phyloP scores from a whole-genome alignment of 768 basidiomycete species.

The Leccinum broughii region DNA sequence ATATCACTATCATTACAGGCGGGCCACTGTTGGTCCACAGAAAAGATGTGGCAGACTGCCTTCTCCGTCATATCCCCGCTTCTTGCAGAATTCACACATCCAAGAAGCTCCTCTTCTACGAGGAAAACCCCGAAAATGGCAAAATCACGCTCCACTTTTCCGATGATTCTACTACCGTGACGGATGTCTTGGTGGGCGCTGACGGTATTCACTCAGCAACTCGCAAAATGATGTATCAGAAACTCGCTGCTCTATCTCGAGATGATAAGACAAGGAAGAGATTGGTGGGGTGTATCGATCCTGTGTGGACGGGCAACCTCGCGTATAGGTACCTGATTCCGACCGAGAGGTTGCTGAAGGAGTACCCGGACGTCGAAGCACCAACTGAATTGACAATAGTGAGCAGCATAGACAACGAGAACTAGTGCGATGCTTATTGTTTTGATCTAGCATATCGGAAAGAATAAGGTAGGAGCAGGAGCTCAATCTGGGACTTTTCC shows the following conservation, averaged over 20 bases:
- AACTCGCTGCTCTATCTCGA: constrained; percentile 9
- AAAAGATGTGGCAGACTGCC: constrained; percentile 37
- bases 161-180: constrained; percentile 35
- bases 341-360: constrained; percentile 27
- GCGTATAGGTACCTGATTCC: constrained; percentile 42
- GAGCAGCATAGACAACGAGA: not conserved
- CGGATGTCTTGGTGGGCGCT: constrained; percentile 44
- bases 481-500: not conserved
- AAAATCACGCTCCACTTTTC: constrained; percentile 36
- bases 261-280: constrained; percentile 9
- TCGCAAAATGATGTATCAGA: constrained; percentile 28
- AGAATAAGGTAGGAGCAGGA: constrained; percentile 13
- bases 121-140: constrained; percentile 18
- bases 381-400: constrained; percentile 29
- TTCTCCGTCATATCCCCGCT: constrained; percentile 30
- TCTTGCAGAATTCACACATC: constrained; percentile 36
- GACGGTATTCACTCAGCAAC: constrained; percentile 45
- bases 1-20: constrained; percentile 19
- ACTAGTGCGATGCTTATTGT: constrained; percentile 2
- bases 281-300: constrained; percentile 30
- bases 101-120: constrained; percentile 37
- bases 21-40: constrained; percentile 37
- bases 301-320: constrained; percentile 38
- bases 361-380: constrained; percentile 33
- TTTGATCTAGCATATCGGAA: constrained; percentile 28